These are phyloP conservation scores for Anethum foeniculum DNA, from an alignment of 140 eudicot species.

Conservation along the genomic window DNA sequence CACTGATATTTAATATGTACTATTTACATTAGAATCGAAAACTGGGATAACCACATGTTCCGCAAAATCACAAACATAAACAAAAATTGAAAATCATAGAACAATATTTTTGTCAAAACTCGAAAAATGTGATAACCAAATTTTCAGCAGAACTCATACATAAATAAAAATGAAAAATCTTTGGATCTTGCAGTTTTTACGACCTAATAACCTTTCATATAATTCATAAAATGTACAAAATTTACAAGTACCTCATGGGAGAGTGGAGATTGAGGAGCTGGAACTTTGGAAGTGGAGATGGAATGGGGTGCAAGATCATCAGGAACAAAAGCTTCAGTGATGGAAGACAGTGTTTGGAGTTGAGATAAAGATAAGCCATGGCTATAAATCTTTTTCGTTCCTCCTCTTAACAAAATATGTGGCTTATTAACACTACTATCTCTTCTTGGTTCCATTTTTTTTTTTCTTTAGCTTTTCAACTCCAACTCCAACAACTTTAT, in stretches of 20 bases:
- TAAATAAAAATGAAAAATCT: too few relatives aligned
- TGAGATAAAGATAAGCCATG: conserved; percentile 8
- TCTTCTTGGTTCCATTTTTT: not conserved
- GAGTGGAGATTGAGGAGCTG: not conserved
- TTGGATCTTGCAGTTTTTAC: too few relatives aligned
- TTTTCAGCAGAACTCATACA: not conserved
- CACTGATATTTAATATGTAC: too few relatives aligned
- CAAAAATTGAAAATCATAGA: too few relatives aligned
- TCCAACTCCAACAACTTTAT: not conserved
- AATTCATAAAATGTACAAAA: too few relatives aligned
- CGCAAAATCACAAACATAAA: too few relatives aligned
- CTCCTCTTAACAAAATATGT: conserved; percentile 11
- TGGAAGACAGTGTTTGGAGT: conserved; percentile 12
- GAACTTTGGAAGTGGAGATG: not conserved
- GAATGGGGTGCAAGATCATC: not conserved
- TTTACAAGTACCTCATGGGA: not conserved
- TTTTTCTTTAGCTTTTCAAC: not conserved
- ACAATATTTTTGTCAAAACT: not conserved
- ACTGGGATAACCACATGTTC: not conserved
- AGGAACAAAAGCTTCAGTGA: conserved; percentile 7
- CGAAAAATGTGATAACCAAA: not conserved
- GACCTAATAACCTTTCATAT: too few relatives aligned
- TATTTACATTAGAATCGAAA: too few relatives aligned
- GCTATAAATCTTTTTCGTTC: not conserved
- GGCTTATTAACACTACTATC: not conserved